Evolutionary conservation across 148 eudicot genomes (phyloP).

Genomic region (Amaranthus hypochondriacus): DNA sequence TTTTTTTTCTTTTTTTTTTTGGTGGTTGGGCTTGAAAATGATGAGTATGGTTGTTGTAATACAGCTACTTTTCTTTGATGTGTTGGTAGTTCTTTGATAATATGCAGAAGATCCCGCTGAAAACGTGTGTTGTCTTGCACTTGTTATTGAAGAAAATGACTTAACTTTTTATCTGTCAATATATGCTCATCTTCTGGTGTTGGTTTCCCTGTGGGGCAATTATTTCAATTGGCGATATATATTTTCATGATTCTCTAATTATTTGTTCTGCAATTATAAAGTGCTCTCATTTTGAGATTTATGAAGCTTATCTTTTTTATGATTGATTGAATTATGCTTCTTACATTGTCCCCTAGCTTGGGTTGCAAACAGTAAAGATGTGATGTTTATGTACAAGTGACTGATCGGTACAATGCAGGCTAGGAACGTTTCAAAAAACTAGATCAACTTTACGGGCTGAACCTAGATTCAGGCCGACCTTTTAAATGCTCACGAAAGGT

Average conservation of each 20-base stretch:
- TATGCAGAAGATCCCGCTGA: neutral
- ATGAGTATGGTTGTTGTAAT: neutral
- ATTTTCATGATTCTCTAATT: constrained; percentile 5
- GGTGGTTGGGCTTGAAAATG: neutral
- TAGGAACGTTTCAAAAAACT: no score
- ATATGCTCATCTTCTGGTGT: neutral
- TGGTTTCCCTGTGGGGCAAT: constrained; percentile 16
- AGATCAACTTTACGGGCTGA: no score
- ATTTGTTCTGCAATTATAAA: neutral
- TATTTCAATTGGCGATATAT: neutral
- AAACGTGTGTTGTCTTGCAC: constrained; percentile 5
- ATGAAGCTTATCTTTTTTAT: neutral
- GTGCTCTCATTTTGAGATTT: constrained; percentile 3
- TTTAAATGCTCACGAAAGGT: no score
- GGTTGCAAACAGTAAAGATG: no score
- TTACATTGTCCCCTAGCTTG: neutral
- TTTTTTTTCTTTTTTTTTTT: neutral
- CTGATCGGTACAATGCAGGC: no score
- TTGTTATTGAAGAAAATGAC: neutral
- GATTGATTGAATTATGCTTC: neutral
- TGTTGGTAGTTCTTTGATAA: constrained; percentile 3
- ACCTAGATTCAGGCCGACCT: no score
- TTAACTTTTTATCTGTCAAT: neutral
- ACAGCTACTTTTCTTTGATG: neutral
- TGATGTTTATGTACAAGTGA: no score